Evolutionary conservation across 2,329 filamentous ascomycete genomes (phyloP), one percentile per base, ranked within the genome.

Genomic region (Diaporthe citri): DNA sequence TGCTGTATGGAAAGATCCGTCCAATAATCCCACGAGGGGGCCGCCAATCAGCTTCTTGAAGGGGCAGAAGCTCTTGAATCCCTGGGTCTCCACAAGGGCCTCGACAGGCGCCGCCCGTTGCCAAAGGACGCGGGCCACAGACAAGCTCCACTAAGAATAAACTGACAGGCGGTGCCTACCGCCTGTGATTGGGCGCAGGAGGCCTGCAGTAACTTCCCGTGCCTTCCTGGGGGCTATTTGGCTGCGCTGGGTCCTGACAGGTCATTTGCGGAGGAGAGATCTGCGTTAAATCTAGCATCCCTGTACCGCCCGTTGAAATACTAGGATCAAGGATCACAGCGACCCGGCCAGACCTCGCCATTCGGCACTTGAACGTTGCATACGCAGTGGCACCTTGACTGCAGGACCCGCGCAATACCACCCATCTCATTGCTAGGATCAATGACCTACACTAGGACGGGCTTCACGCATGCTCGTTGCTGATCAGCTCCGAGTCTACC

Each of bases 191-290:
- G 71, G 71, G 41, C 25, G 10, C 25, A 20, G 46, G 43, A 7
- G 9, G 20, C 31, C 17, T 20, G n/a, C n/a, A n/a, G n/a, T n/a
- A 25, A 25, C 28, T 12, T 60, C 13, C 57, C 34, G 70, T 39
- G 34, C 56, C n/a, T n/a, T n/a, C 9, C 15, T 62, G 46, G 57
- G 70, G 57, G 34, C 69, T 5, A 15, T 48, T 15, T 39, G 69
- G 55, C 36, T 22, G 15, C 25, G 57, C 43, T 48, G 55, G 28
- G 70, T 64, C 36, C 57, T 62, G 43, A 52, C 57, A 62, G 56
- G 31, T 72, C 71, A 72, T 64, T 64, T 72, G 71, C 43, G 46
- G 71, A 64, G 57, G 51, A 34, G 22, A 51, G 70, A 48, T 62
- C 22, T 22, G 41, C 39, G 25, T 55, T 39, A 31, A 48, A 64